Evolutionary conservation across 1,139 yeast genomes (phyloP).

Genomic region (Nakaseomyces nivariensis): DNA sequence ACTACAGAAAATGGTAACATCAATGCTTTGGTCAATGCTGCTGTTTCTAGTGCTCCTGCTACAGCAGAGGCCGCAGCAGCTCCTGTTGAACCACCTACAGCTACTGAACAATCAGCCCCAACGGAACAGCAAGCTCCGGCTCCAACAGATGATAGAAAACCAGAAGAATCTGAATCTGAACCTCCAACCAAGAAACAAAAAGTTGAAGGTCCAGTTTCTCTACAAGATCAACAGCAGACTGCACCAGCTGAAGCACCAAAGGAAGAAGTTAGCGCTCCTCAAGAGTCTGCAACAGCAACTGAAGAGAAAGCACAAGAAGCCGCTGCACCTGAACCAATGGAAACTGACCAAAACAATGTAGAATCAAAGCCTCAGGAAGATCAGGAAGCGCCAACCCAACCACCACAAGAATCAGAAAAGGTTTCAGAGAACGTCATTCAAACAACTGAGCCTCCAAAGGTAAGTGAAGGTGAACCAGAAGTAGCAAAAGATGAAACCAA

Average conservation of each 20-base stretch:
- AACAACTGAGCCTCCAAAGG: not conserved
- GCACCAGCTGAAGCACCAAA: not conserved
- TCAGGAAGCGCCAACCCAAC: not conserved
- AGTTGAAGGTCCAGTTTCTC: slow-evolving; percentile 4
- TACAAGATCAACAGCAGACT: slow-evolving; percentile 2
- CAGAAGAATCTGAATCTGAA: not conserved
- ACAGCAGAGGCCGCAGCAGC: not conserved
- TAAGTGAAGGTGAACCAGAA: slow-evolving; percentile 1
- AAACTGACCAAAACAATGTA: not conserved
- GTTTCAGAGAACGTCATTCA: not conserved
- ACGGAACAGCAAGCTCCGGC: not conserved
- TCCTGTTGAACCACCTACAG: not conserved
- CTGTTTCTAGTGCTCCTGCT: slow-evolving; percentile 17
- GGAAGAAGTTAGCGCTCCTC: slow-evolving; percentile 5
- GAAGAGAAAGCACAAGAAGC: not conserved
- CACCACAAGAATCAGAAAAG: not conserved
- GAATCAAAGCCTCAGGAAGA: not conserved
- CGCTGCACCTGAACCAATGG: not conserved
- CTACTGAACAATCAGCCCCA: slow-evolving; percentile 2
- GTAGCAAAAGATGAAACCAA: not conserved
- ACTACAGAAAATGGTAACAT: slow-evolving; percentile 26
- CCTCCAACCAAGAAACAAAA: slow-evolving; percentile 3
- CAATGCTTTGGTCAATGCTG: slow-evolving; percentile 26
- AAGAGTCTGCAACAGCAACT: slow-evolving; percentile 3
- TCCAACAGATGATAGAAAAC: not conserved